phyloP scores from a whole-genome alignment of 257 asterid genomes.

The Scutellaria baicalensis region DNA sequence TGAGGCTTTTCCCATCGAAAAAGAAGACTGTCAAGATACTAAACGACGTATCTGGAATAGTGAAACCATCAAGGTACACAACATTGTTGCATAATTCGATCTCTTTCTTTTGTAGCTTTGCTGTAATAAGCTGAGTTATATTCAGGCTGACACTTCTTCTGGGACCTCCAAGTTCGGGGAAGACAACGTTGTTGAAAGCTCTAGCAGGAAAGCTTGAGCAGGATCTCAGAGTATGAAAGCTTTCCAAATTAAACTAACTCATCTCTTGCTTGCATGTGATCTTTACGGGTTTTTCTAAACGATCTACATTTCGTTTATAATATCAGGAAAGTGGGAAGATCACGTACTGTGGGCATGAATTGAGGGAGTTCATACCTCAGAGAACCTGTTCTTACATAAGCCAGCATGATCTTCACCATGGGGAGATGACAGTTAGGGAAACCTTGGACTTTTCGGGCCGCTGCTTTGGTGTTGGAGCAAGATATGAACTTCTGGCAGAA shows the following conservation, averaged over 20 bases:
- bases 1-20: slow-evolving; percentile 53
- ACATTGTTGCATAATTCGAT: not conserved
- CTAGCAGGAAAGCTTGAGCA: slow-evolving; percentile 54
- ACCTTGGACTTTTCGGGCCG: slow-evolving; percentile 82
- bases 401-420: slow-evolving; percentile 88
- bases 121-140: not conserved
- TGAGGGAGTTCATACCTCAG: slow-evolving; percentile 77
- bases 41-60: slow-evolving; percentile 42
- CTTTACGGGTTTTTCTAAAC: not conserved
- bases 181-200: slow-evolving; percentile 45
- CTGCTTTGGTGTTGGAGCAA: slow-evolving; percentile 86
- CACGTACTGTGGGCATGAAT: slow-evolving; percentile 84
- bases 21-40: slow-evolving; percentile 45
- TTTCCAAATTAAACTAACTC: not conserved
- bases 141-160: slow-evolving; percentile 53
- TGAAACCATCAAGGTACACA: slow-evolving; percentile 49
- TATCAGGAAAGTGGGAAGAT: slow-evolving; percentile 57
- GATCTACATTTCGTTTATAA: not conserved
- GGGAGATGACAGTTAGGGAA: slow-evolving; percentile 93
- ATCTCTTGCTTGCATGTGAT: not conserved
- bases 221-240: slow-evolving; percentile 39
- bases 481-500: slow-evolving; percentile 79
- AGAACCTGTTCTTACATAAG: slow-evolving; percentile 86
- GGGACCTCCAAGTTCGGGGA: slow-evolving; percentile 67
- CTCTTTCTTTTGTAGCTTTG: not conserved